Base-by-base conservation (phyloP, 805 yeast genomes). In the Pichia pseudocactophila region DNA sequence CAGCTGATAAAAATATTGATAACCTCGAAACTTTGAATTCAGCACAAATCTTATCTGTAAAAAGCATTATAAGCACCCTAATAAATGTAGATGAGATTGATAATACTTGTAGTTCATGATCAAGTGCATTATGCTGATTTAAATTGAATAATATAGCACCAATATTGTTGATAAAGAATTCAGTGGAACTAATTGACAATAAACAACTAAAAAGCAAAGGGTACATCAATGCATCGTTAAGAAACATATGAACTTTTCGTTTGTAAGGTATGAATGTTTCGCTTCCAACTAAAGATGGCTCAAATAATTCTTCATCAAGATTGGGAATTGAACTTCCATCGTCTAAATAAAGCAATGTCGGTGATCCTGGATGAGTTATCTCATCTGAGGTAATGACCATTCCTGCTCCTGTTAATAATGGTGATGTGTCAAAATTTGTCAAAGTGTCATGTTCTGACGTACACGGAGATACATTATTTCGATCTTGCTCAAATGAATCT, bases 151-250 rank as follows among this genome's bases (percentile, higher is more conserved):
- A 46, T n/a, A 62, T 56, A 6, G 66, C 57, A 41, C 89, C 89
- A 70, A 89, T 72, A 56, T 89, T 86, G 43, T 87, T 82, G 50
- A 85, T 76, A 59, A 80, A 88, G 71, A 88, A 82, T 54, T 89
- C 97, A 39, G 86, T 69, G 1, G 95, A 88, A 0, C 97, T 96
- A 33, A 86, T 64, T 20, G 82, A 75, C 37, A 83, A 63, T 26
- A 87, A 64, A 45, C 87, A 73, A 12, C 87, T 74, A 6, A 73
- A 45, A 30, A 84, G 66, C 18, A 87, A 63, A 2, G 82, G 55
- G 70, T 87, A 83, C 41, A 87, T 74, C 2, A 81, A 70, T 10
- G 71, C 70, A 52, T 82, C 87, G 26, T 56, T 57, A 33, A 79
- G 58, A 48, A 56, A 56, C 4, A n/a, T 17, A 10, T 31, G 34